A percentile compares a stretch with the other conserved stretches of the same genome.
Conservation (phyloP, 805 yeast genomes). For the Saturnispora silvae region DNA sequence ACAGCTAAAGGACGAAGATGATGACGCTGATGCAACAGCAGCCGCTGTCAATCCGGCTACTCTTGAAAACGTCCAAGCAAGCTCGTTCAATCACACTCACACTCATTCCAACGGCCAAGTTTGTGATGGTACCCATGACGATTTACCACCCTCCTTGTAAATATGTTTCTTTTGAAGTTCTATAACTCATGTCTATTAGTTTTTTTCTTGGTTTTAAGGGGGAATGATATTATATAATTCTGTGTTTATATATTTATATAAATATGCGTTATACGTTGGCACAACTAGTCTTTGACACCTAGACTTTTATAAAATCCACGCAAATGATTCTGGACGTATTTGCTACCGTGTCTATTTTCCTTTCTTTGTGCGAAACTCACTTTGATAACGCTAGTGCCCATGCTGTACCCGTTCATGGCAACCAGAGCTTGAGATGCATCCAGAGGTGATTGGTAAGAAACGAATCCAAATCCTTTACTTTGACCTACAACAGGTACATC, state of each 20-base stretch:
- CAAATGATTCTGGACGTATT: slow-evolving; percentile 27
- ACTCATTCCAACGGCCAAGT: slow-evolving; percentile 8
- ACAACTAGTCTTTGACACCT: too few species aligned
- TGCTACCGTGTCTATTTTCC: slow-evolving; percentile 37
- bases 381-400: slow-evolving; percentile 22
- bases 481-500: too few species aligned
- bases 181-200: too few species aligned
- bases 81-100: not conserved
- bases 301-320: slow-evolving; percentile 20
- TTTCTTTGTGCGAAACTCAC: slow-evolving; percentile 75
- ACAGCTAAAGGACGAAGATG: slow-evolving; percentile 80
- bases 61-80: not conserved
- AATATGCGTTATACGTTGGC: too few species aligned
- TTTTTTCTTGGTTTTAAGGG: too few species aligned
- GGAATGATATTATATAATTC: too few species aligned
- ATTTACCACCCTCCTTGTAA: slow-evolving; percentile 27
- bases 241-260: too few species aligned
- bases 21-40: slow-evolving; percentile 33
- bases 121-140: too few species aligned
- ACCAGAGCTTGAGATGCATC: slow-evolving; percentile 63
- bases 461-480: slow-evolving; percentile 76
- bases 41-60: slow-evolving; percentile 13
- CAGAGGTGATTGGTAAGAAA: slow-evolving; percentile 55
- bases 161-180: too few species aligned
- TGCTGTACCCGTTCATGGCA: slow-evolving; percentile 45